Percentiles rank a stretch among this genome's conserved stretches.
phyloP scores from a whole-genome alignment of 345 rosid species.

The Citrus maxima region DNA sequence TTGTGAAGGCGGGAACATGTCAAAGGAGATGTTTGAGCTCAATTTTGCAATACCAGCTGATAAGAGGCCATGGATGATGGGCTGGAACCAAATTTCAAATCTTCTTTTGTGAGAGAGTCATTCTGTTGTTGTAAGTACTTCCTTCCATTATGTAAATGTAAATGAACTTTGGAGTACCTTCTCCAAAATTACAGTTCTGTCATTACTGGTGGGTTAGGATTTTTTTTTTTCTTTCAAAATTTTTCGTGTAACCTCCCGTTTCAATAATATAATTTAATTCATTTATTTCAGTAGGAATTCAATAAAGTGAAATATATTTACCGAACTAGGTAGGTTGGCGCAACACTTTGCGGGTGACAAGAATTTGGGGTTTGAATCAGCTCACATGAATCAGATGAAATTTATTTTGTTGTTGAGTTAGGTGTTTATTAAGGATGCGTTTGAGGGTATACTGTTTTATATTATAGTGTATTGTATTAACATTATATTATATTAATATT shows the following conservation, averaged over 20 bases:
- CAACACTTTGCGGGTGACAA: too few species aligned
- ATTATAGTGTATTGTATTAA: too few species aligned
- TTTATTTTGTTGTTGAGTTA: too few species aligned
- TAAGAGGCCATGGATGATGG: slow-evolving; percentile 84
- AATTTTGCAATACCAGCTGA: slow-evolving; percentile 85
- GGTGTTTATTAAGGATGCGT: too few species aligned
- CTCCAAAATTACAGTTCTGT: slow-evolving; percentile 17
- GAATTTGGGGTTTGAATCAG: too few species aligned
- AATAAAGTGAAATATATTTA: too few species aligned
- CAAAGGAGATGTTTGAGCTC: slow-evolving; percentile 99
- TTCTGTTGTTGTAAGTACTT: slow-evolving; percentile 26
- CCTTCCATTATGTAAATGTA: slow-evolving; percentile 28
- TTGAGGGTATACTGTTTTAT: too few species aligned
- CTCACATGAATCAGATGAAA: too few species aligned
- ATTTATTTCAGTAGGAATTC: not conserved
- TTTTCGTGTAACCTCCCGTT: slow-evolving; percentile 21
- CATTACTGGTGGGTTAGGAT: slow-evolving; percentile 6
- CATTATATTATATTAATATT: too few species aligned
- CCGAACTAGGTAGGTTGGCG: not conserved
- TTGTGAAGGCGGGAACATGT: slow-evolving; percentile 76
- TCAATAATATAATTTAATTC: slow-evolving; percentile 15
- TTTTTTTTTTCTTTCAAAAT: not conserved
- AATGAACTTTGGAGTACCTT: slow-evolving; percentile 38
- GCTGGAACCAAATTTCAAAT: slow-evolving; percentile 90
- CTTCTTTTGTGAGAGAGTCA: slow-evolving; percentile 53